Evolutionary conservation across 2,329 filamentous ascomycete genomes (phyloP), one percentile per base, ranked within the genome.

Genomic region (Penicillium sp.): DNA sequence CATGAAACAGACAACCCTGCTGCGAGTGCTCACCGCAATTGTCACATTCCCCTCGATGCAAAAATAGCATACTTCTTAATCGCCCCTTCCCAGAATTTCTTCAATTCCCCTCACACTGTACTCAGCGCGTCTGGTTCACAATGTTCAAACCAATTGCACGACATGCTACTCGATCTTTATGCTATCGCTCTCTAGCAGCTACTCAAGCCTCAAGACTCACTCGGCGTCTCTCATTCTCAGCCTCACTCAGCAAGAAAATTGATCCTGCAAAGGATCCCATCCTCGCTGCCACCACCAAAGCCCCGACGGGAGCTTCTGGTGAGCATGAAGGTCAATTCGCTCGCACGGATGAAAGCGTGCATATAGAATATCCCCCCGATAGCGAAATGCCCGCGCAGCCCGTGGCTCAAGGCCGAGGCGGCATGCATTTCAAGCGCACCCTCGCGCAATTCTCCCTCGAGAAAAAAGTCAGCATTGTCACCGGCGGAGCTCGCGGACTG

Each of bases 371-470:
- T 69, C 91, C 91, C 0, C 83, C 85, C 36, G 88, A 91, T 67
- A 77, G 83, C 52, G 84, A 92, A 57, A 82, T 94, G 61, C 91
- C 91, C 9, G 81, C 83, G 40, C 88, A 86, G 54, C 78, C 80
- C 53, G 87, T 90, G 4, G 85, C 93, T 7, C 83, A 86, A 60
- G 91, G 91, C 46, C 84, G 90, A 48, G 90, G 90, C 57, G 91
- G 90, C 16, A 83, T 87, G 69, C 90, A 94, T 68, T 89, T 90
- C 75, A 92, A 91, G 79, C 87, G 91, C 24, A 96, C 92, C 0
- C 83, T 97, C 27, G 86, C 90, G 32, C 86, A 86, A 42, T 97
- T 97, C 78, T 93, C 91, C 8, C 83, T 97, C 32, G 89, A 96
- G 71, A 89, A 86, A 57, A 88, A 87, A 69, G 89, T 92, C 8